Evolutionary conservation across 2,329 filamentous ascomycete species (phyloP), one percentile per base, ranked within the genome.

Genomic region (Trichoderma sp.): DNA sequence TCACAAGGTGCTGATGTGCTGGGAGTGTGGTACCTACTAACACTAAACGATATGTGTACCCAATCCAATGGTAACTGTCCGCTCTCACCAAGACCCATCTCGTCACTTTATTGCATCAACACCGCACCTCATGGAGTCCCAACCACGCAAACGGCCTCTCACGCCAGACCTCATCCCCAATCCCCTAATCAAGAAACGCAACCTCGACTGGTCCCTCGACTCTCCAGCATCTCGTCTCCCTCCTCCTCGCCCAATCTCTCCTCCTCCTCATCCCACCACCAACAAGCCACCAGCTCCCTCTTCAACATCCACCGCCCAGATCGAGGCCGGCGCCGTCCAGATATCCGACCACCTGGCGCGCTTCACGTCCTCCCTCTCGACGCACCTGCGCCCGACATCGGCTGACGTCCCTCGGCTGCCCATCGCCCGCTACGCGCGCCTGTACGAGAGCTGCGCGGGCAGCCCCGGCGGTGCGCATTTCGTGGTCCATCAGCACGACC

Each of bases 401-500:
- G 51, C 12, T 5, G 62, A 21, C 21, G 12, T 68, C 3, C 75
- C 79, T 3, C 74, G 68, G 52, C 72, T 82, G 4, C 65, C 78
- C 17, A 69, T 81, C 21, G 26, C 70, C 1, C 64, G 61, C 3
- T 82, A 80, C 69, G 67, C 70, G 3, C 66, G 70, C 9, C 75
- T 82, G 7, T 83, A 81, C 63, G 67, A 70, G 5, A 57, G 62
- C n/a, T 75, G 75, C 54, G 70, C 69, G 1, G 75, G 73, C 19
- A 76, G 64, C 51, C 47, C 66, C 3, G 50, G 63, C 17, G 81
- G 81, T 19, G 77, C 80, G 9, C 86, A 88, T 73, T 91, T 91
- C 71, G 85, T 91, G 59, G 82, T 91, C 44, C 88, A 91, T 73
- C 88, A 92, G 72, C 88, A 92, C 72, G 88, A 90, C 71, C 89